These are phyloP conservation scores for Arbutus unedo DNA, from an alignment of 148 eudicot genomes.

Conservation along the genomic window DNA sequence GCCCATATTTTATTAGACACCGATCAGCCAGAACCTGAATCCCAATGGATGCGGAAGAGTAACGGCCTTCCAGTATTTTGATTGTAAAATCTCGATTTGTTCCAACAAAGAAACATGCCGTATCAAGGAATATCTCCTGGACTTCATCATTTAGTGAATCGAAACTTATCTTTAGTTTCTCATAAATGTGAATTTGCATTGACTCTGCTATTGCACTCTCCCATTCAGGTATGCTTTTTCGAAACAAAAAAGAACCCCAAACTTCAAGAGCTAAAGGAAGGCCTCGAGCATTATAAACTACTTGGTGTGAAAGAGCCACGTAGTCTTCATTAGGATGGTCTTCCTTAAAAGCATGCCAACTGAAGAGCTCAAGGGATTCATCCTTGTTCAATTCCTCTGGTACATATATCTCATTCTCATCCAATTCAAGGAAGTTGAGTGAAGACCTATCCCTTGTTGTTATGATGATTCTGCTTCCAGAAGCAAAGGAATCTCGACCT, in stretches of 20 bases:
- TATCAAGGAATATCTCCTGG: not conserved
- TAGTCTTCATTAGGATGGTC: not conserved
- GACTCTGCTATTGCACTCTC: not conserved
- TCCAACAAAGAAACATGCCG: not conserved
- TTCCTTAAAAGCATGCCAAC: conserved; percentile 9
- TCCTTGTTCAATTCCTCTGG: not conserved
- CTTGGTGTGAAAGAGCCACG: not conserved
- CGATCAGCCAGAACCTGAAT: not conserved
- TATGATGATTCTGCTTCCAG: conserved; percentile 12
- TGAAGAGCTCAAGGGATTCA: conserved; percentile 9
- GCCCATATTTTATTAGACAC: not conserved
- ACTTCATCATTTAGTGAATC: not conserved
- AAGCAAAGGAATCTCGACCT: not conserved
- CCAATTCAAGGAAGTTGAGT: not conserved
- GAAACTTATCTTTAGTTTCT: not conserved
- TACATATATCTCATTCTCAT: not conserved
- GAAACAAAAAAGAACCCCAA: not conserved
- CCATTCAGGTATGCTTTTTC: not conserved
- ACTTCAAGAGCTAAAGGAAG: conserved; percentile 12
- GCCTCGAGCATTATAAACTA: not conserved
- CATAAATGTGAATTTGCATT: not conserved
- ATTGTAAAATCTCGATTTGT: not conserved
- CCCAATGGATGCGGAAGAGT: not conserved
- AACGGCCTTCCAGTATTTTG: conserved; percentile 9
- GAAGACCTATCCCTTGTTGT: conserved; percentile 16